phyloP scores from a whole-genome alignment of 2,329 filamentous ascomycete genomes.

The Botrytis galanthina region DNA sequence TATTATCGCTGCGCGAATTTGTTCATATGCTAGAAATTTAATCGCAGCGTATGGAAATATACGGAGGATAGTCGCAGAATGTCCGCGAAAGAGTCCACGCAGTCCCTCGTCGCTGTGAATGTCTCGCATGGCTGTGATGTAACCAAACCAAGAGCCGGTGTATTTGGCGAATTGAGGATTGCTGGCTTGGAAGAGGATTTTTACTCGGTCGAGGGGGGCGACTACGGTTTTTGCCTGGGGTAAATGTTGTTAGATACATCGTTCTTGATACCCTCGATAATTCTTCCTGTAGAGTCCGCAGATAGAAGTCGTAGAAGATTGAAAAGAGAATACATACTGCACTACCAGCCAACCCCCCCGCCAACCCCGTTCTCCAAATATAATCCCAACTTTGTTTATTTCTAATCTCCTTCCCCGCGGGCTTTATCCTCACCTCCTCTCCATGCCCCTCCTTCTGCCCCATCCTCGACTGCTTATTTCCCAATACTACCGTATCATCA shows the following conservation, averaged over 20 bases:
- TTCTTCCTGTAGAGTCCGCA: background rate
- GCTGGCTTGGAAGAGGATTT: slow-evolving; percentile 95
- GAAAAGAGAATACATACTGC: slow-evolving; percentile 56
- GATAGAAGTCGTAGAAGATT: no score
- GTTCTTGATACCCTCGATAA: background rate
- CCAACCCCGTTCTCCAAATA: slow-evolving; percentile 75
- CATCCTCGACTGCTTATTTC: background rate
- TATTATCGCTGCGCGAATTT: slow-evolving; percentile 81
- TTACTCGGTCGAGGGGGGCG: slow-evolving; percentile 92
- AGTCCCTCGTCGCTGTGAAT: slow-evolving; percentile 76
- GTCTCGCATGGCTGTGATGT: slow-evolving; percentile 76
- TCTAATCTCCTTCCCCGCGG: background rate
- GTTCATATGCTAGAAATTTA: slow-evolving; percentile 97
- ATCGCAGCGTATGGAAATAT: slow-evolving; percentile 98
- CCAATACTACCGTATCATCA: slow-evolving; percentile 49
- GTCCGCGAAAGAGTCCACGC: slow-evolving; percentile 81
- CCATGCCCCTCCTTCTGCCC: background rate
- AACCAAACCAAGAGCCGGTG: slow-evolving; percentile 81
- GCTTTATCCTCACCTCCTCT: background rate
- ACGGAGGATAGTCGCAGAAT: slow-evolving; percentile 87
- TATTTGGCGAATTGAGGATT: slow-evolving; percentile 95
- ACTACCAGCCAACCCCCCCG: slow-evolving; percentile 88
- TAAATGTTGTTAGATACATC: background rate
- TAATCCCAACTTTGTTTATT: slow-evolving; percentile 79
- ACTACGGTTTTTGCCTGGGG: slow-evolving; percentile 90